Conservation (phyloP, 2,329 filamentous ascomycete species). For the Colletotrichum liaoningense region DNA sequence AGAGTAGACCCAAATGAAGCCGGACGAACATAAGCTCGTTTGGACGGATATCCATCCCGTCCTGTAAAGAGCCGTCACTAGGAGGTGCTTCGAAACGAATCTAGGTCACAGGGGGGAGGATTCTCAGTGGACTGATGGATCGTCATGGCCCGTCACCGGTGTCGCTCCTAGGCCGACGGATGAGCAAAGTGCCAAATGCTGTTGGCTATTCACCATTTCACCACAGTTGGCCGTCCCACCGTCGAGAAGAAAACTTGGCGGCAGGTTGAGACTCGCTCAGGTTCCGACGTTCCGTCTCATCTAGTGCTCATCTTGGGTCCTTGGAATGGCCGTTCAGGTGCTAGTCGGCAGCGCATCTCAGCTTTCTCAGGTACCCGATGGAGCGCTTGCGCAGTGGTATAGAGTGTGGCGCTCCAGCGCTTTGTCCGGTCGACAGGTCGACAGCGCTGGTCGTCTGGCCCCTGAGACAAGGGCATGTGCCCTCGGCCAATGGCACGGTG, state of each 20-base stretch:
- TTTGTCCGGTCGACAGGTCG: slow-evolving; percentile 17
- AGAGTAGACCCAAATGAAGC: slow-evolving; percentile 2
- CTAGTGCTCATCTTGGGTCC: slow-evolving; percentile 11
- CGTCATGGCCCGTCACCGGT: not conserved
- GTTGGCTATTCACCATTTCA: not conserved
- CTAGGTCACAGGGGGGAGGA: slow-evolving; percentile 14
- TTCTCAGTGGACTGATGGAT: slow-evolving; percentile 6
- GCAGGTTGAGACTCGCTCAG: slow-evolving; percentile 1
- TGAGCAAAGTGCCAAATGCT: not conserved
- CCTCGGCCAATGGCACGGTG: slow-evolving; percentile 23
- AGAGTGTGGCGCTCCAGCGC: slow-evolving; percentile 20
- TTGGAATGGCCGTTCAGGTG: not conserved
- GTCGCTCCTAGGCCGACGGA: not conserved
- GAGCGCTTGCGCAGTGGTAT: slow-evolving; percentile 10
- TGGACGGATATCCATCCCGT: slow-evolving; percentile 7
- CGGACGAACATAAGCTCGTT: not conserved
- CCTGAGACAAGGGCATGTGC: slow-evolving; percentile 23
- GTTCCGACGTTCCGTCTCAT: not conserved
- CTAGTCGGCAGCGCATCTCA: not conserved
- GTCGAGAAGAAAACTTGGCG: not conserved
- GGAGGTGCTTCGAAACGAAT: slow-evolving; percentile 11
- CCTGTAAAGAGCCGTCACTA: slow-evolving; percentile 17
- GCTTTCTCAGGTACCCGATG: not conserved
- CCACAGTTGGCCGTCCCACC: not conserved
- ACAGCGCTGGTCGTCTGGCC: not conserved